Conservation (phyloP, 1,284 basidiomycete species). For the Taiwanofungus camphoratus region DNA sequence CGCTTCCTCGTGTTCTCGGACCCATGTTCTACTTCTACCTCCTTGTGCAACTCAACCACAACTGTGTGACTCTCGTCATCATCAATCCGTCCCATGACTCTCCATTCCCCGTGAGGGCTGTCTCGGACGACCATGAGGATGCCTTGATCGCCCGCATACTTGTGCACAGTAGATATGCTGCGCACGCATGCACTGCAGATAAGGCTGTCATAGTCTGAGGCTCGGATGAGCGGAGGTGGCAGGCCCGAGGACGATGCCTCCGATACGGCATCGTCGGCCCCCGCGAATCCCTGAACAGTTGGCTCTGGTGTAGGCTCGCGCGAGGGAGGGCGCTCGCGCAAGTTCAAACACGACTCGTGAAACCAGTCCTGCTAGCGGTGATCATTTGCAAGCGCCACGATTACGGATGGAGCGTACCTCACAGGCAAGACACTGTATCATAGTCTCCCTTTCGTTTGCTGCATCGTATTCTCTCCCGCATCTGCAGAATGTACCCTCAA, state of each 20-base stretch:
- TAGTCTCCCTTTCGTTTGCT: constrained; percentile 66
- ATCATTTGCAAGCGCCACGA: constrained; percentile 3
- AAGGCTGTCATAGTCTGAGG: constrained; percentile 64
- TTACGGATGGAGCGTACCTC: constrained; percentile 47
- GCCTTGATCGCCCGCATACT: constrained; percentile 61
- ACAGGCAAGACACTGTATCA: constrained; percentile 80
- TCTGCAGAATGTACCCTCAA: constrained; percentile 61
- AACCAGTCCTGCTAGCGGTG: constrained; percentile 67
- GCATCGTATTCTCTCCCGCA: constrained; percentile 67
- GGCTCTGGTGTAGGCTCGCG: constrained; percentile 38
- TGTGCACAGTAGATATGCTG: constrained; percentile 43
- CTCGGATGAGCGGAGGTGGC: constrained; percentile 58
- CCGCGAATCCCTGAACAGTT: constrained; percentile 14
- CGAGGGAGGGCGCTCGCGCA: constrained; percentile 55
- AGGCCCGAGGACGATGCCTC: constrained; percentile 58
- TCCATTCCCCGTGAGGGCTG: constrained; percentile 41
- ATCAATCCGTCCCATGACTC: constrained; percentile 31
- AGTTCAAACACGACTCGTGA: constrained; percentile 78
- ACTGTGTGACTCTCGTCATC: constrained; percentile 16
- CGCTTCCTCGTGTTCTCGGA: constrained; percentile 41
- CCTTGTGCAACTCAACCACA: constrained; percentile 14
- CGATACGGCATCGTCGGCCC: constrained; percentile 47
- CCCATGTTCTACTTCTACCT: background rate
- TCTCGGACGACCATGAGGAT: constrained; percentile 58
- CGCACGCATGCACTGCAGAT: constrained; percentile 62